Evolutionary conservation across 441 rosid species (phyloP).

Genomic region (Pelargonium myrrhifolium): DNA sequence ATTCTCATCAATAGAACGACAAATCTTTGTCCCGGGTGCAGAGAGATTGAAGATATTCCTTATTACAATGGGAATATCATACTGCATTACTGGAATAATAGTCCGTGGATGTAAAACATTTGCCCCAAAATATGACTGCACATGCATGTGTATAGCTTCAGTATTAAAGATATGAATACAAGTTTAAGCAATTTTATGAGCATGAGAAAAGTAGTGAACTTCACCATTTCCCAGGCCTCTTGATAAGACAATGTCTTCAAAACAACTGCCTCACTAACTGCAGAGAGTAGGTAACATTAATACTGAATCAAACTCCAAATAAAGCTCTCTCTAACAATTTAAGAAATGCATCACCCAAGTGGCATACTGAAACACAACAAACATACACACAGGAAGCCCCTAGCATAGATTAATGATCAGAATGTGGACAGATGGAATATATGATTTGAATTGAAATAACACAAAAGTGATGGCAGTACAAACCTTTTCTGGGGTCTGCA

Average conservation of each 20-base stretch:
- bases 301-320: slow-evolving; percentile 14
- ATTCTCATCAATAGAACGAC: slow-evolving; percentile 40
- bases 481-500: slow-evolving; percentile 97
- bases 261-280: slow-evolving; percentile 95
- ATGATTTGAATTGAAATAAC: not conserved
- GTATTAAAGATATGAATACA: slow-evolving; percentile 22
- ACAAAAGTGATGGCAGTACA: slow-evolving; percentile 16
- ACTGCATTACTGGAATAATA: slow-evolving; percentile 86
- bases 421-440: not conserved
- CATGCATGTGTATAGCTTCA: slow-evolving; percentile 19
- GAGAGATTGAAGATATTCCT: slow-evolving; percentile 83
- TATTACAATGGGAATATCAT: slow-evolving; percentile 88
- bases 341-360: not conserved
- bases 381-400: not conserved
- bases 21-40: slow-evolving; percentile 84
- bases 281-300: slow-evolving; percentile 19
- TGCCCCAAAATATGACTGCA: slow-evolving; percentile 96
- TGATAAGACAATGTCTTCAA: slow-evolving; percentile 75
- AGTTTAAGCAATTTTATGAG: slow-evolving; percentile 15
- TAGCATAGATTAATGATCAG: not conserved
- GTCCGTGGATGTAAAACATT: slow-evolving; percentile 99
- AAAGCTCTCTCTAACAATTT: slow-evolving; percentile 2
- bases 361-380: too few species aligned
- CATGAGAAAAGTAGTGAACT: slow-evolving; percentile 18
- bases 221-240: slow-evolving; percentile 99